Evolutionary conservation across 2,329 filamentous ascomycete species (phyloP).

Genomic region (Pezicula neosporulosa): DNA sequence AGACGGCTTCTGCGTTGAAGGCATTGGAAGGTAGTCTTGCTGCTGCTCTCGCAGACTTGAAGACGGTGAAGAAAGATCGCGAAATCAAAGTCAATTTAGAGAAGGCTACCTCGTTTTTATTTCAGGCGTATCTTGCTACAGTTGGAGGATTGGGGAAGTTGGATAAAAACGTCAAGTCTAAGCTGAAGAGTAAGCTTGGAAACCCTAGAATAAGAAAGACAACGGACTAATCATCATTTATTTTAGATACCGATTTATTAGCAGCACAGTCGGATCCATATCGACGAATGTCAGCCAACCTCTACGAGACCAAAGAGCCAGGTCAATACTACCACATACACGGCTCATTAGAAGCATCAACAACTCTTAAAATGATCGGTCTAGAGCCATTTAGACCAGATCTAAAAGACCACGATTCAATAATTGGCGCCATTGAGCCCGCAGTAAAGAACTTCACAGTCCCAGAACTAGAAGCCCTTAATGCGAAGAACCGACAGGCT

Average conservation of each 20-base stretch:
- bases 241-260: constrained; percentile 66
- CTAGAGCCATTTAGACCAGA: constrained; percentile 58
- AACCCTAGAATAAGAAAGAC: constrained; percentile 10
- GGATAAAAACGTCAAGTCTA: constrained; percentile 42
- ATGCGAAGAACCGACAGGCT: constrained; percentile 52
- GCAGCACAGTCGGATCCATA: constrained; percentile 69
- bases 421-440: constrained; percentile 55
- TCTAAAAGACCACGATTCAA: constrained; percentile 55
- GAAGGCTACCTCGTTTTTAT: constrained; percentile 50
- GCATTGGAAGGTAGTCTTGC: constrained; percentile 45
- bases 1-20: constrained; percentile 37
- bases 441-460: constrained; percentile 52
- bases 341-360: constrained; percentile 68
- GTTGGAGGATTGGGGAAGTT: constrained; percentile 48
- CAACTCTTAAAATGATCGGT: constrained; percentile 67
- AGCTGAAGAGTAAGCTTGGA: constrained; percentile 37
- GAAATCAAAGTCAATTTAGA: constrained; percentile 50
- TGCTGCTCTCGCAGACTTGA: constrained; percentile 54
- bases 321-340: constrained; percentile 75
- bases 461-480: constrained; percentile 55
- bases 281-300: constrained; percentile 67
- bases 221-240: background rate
- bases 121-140: constrained; percentile 55
- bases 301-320: constrained; percentile 64
- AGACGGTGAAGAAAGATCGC: constrained; percentile 38